Conservation (phyloP, 768 basidiomycete genomes). For the Auricularia sp. region DNA sequence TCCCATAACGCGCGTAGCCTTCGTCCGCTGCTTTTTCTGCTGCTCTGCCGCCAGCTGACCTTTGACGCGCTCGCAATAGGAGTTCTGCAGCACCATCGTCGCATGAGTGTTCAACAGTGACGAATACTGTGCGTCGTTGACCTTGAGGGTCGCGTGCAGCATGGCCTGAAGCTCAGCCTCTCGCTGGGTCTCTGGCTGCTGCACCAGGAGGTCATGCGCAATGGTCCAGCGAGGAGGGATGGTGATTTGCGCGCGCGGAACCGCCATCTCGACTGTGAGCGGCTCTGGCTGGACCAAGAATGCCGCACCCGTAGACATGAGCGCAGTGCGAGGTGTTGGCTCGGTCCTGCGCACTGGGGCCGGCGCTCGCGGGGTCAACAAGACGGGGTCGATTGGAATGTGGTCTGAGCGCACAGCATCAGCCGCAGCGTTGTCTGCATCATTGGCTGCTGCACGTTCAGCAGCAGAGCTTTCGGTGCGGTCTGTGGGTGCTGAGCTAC, state of each 20-base stretch:
- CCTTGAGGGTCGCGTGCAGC: neutral
- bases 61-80: conserved; percentile 2
- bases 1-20: neutral
- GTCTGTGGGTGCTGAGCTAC: too few relatives aligned
- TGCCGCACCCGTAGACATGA: neutral
- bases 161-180: conserved; percentile 5
- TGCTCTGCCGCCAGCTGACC: conserved; percentile 9
- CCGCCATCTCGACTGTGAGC: neutral
- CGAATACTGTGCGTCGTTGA: neutral
- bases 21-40: neutral
- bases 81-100: conserved; percentile 4
- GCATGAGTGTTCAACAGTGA: conserved; percentile 6
- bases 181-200: conserved; percentile 3
- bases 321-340: neutral
- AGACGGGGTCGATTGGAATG: neutral
- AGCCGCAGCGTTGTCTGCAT: too few relatives aligned
- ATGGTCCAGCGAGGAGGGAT: neutral
- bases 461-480: too few relatives aligned
- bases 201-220: neutral
- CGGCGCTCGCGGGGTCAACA: neutral
- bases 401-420: neutral
- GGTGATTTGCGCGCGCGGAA: neutral
- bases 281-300: neutral
- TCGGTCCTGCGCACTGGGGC: neutral
- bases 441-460: too few relatives aligned